Evolutionary conservation across 352 stramenopile species (phyloP), one percentile per base, ranked within the genome.

Genomic region (Pilasporangium apinafurcum): DNA sequence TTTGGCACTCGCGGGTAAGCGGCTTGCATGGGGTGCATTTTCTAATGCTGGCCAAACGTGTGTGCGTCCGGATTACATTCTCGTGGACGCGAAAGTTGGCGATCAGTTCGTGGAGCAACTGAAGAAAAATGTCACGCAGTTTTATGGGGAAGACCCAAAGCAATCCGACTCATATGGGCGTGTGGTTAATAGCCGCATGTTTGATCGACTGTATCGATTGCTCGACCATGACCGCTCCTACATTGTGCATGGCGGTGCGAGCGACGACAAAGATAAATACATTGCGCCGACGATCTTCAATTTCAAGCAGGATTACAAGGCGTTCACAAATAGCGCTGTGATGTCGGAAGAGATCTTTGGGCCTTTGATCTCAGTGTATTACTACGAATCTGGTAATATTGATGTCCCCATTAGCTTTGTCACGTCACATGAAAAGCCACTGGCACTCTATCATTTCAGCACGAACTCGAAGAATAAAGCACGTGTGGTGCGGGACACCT

Each of bases 291-390:
- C 92, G 31, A 68, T 98, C 27, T 53, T 98, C 40, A 80, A 95
- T 51, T 82, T 95, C 37, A 85, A 94, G 59, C 62, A 56, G 27
- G 68, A 87, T 33, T 45, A 67, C 5, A 47, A 44, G 1, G 67
- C 62, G 8, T 87, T 86, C 35, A 38, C 71, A 0, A 49, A 20
- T 9, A 89, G 72, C 41, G 65, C 75, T 2, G 61, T 72, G 20
- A 95, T 97, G 78, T 59, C 77, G 18, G 84, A 98, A 42, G 95
- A 99, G 65, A 90, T 98, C 25, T 99, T 99, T 65, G 95, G 95
- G 4, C 95, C 95, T 3, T 48, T 98, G 30, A 53, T 99, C 34
- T 89, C 95, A 1, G 89, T 99, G 34, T 67, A 94, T 27, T 92
- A 89, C 58, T 89, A 85, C 43, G 60, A 79, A 7, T 16, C 43